These are phyloP conservation scores for Karstenula rhodostoma DNA, from an alignment of 2,329 filamentous ascomycete species.

Conservation along the genomic window DNA sequence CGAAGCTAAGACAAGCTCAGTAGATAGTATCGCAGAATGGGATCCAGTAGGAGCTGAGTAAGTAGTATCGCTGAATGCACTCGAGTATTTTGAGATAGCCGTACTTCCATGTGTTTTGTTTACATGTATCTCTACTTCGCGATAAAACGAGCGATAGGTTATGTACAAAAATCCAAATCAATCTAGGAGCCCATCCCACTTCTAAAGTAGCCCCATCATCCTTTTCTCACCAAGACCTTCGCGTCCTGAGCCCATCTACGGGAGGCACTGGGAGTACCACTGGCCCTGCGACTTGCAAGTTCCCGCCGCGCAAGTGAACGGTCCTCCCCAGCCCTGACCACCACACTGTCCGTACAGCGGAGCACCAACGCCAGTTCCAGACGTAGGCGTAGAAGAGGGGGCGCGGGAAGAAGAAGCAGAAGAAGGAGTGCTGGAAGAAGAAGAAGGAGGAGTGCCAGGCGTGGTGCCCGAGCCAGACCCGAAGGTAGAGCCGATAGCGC, in stretches of 20 bases:
- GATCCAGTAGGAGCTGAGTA: no score
- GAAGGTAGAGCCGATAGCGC: constrained; percentile 30
- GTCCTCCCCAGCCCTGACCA: constrained; percentile 17
- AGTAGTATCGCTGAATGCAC: not conserved
- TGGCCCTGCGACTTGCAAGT: constrained; percentile 17
- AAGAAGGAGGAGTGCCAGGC: not conserved
- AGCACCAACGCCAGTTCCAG: constrained; percentile 2
- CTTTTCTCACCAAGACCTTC: not conserved
- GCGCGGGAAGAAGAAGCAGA: not conserved
- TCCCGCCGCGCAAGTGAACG: constrained; percentile 15
- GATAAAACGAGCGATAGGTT: not conserved
- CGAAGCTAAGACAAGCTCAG: constrained; percentile 8
- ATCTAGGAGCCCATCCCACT: not conserved
- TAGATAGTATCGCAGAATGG: not conserved
- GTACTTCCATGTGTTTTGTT: not conserved
- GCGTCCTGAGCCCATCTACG: not conserved
- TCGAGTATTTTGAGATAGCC: no score
- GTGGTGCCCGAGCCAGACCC: constrained; percentile 5
- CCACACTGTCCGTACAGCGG: constrained; percentile 17
- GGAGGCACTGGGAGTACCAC: constrained; percentile 21
- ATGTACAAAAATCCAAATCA: constrained; percentile 6
- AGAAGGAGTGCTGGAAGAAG: not conserved
- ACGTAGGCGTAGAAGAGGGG: not conserved
- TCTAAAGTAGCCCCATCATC: not conserved
- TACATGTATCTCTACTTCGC: constrained; percentile 2